Conservation (phyloP, 2,329 filamentous ascomycete species). For the Fusarium bactridioides region DNA sequence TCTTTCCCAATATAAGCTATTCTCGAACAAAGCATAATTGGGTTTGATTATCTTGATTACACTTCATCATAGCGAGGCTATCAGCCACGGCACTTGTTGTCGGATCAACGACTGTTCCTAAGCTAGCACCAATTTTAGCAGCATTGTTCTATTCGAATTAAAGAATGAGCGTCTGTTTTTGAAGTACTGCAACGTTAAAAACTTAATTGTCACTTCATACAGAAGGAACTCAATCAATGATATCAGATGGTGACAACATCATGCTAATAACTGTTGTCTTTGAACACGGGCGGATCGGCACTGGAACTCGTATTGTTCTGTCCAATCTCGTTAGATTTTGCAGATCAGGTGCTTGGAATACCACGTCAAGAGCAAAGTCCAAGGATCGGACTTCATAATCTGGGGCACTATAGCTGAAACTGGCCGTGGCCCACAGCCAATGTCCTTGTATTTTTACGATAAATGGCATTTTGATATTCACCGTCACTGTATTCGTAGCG, state of each 20-base stretch:
- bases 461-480: background rate
- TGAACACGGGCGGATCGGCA: background rate
- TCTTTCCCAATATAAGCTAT: too few species aligned
- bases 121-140: background rate
- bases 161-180: background rate
- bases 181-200: too few species aligned
- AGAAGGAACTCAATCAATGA: background rate
- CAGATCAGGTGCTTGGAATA: background rate
- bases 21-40: background rate
- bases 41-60: background rate
- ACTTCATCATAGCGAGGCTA: background rate
- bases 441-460: background rate
- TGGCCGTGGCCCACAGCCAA: background rate
- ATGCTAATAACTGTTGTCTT: background rate
- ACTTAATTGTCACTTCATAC: background rate
- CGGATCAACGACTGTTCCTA: background rate
- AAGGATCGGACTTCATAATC: background rate
- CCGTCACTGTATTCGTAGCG: background rate
- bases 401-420: slow-evolving; percentile 4
- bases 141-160: background rate
- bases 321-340: background rate
- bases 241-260: background rate
- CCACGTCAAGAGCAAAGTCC: background rate
- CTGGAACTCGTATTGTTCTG: background rate
- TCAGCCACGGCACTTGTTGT: background rate